Percentiles rank a stretch among this genome's conserved stretches.
Conservation (phyloP, 2,329 filamentous ascomycete genomes). For the Capronia epimyces region DNA sequence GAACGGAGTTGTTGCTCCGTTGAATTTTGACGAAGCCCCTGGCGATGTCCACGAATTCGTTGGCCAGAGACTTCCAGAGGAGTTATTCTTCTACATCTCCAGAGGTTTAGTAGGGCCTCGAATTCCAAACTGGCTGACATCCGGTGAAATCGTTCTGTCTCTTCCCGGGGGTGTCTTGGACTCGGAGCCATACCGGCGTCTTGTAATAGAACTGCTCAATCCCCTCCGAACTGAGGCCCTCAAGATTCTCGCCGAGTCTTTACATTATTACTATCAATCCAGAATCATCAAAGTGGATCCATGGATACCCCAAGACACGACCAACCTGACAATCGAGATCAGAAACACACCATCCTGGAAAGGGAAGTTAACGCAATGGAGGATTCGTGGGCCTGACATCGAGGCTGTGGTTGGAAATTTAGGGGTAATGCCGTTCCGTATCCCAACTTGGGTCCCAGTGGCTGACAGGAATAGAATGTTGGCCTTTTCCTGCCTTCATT, state of each 20-base stretch:
- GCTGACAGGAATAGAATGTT: constrained; percentile 17
- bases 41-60: constrained; percentile 83
- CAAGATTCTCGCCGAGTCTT: constrained; percentile 68
- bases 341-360: constrained; percentile 50
- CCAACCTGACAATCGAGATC: constrained; percentile 61
- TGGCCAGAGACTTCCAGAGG: constrained; percentile 80
- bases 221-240: constrained; percentile 71
- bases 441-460: constrained; percentile 11
- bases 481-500: constrained; percentile 38
- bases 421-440: constrained; percentile 30
- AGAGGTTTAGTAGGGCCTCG: constrained; percentile 73
- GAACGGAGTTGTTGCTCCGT: constrained; percentile 69
- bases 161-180: constrained; percentile 82
- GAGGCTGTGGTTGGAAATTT: constrained; percentile 21
- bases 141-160: constrained; percentile 68
- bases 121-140: constrained; percentile 74
- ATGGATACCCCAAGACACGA: constrained; percentile 73
- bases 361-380: constrained; percentile 61
- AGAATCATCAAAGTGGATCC: constrained; percentile 71
- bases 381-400: constrained; percentile 53
- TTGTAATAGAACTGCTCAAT: constrained; percentile 69
- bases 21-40: constrained; percentile 68
- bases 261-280: constrained; percentile 77
- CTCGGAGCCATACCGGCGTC: constrained; percentile 71
- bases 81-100: constrained; percentile 85